Evolutionary conservation across 2,329 filamentous ascomycete species (phyloP).

Genomic region (Colletotrichum orbiculare): DNA sequence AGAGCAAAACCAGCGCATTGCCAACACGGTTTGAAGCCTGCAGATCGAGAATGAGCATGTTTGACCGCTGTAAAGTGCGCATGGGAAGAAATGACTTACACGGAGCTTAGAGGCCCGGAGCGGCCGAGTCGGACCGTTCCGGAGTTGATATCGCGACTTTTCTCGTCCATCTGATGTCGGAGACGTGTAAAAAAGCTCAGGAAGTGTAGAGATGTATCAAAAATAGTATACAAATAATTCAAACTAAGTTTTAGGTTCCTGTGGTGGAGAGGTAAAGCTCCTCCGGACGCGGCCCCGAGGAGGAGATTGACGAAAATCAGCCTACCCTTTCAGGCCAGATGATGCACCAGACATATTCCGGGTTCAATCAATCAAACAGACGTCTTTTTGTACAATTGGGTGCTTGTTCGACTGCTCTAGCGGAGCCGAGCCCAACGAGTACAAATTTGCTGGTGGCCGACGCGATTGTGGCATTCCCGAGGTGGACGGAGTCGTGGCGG

Average conservation of each 20-base stretch:
- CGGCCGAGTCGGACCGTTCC: constrained; percentile 7
- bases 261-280: constrained; percentile 23
- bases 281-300: constrained; percentile 27
- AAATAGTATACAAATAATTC: neutral
- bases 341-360: constrained; percentile 6
- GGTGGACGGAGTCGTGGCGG: constrained; percentile 45
- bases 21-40: constrained; percentile 18
- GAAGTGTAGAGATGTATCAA: too few species aligned
- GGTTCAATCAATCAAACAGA: constrained; percentile 10
- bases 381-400: constrained; percentile 39
- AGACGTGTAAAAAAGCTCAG: constrained; percentile 5
- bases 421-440: constrained; percentile 69
- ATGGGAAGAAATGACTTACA: constrained; percentile 32
- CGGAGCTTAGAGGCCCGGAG: constrained; percentile 25
- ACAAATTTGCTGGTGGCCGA: constrained; percentile 67
- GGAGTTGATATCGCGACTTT: constrained; percentile 30
- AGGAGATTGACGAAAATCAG: constrained; percentile 31
- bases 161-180: constrained; percentile 2
- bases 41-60: neutral
- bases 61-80: constrained; percentile 1
- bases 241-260: constrained; percentile 2
- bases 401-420: constrained; percentile 52
- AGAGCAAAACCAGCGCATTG: constrained; percentile 24
- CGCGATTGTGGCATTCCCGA: constrained; percentile 45
- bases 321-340: constrained; percentile 28